Conservation (phyloP, 1,284 basidiomycete species). For the Acaromyces ingoldii region DNA sequence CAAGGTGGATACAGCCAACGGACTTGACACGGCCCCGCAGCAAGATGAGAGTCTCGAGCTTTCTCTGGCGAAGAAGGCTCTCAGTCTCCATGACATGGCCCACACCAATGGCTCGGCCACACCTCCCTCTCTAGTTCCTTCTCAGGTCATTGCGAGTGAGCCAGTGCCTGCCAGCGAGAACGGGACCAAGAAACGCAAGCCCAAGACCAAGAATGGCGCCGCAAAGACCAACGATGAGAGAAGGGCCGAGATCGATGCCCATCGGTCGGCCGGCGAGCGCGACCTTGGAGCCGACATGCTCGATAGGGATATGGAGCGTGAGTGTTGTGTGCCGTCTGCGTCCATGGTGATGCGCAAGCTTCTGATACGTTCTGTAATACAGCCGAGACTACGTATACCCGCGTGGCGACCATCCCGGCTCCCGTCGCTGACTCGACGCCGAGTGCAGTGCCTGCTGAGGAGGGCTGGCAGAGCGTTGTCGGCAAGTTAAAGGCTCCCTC, state of each 20-base stretch:
- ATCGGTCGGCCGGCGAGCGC: neutral
- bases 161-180: no score
- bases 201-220: no score
- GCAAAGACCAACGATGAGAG: constrained; percentile 2
- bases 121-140: no score
- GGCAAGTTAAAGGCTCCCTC: neutral
- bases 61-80: no score
- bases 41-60: no score
- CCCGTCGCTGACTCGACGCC: neutral
- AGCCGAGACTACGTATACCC: neutral
- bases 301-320: neutral
- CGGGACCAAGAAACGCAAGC: no score
- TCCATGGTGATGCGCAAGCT: neutral
- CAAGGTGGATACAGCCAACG: no score
- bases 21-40: no score
- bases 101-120: no score
- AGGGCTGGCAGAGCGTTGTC: neutral
- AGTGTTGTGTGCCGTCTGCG: neutral
- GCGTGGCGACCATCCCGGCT: neutral
- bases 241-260: neutral
- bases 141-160: no score
- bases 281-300: neutral
- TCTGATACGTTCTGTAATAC: neutral
- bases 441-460: neutral
- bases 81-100: no score